phyloP scores from a whole-genome alignment of 129 eudicot genomes.

The Gnaphalium uliginosum region DNA sequence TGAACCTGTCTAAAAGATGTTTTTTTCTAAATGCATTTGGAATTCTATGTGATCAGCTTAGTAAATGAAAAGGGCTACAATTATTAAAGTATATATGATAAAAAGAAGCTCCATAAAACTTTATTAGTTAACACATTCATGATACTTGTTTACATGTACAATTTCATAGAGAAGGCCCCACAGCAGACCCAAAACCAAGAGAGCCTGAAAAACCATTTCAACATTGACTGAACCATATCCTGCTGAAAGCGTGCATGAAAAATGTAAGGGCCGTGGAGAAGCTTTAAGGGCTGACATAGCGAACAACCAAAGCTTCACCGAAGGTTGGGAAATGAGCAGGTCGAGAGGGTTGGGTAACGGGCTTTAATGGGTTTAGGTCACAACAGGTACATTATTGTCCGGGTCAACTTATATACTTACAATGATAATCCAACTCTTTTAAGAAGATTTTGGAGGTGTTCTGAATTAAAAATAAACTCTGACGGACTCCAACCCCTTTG shows the following conservation, averaged over 20 bases:
- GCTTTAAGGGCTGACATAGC: neutral
- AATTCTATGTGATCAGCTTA: neutral
- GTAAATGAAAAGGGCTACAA: neutral
- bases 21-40: neutral
- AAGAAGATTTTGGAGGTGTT: neutral
- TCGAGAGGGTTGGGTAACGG: neutral
- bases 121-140: neutral
- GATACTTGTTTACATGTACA: neutral
- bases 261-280: neutral
- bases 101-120: neutral
- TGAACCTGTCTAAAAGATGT: neutral
- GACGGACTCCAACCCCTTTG: neutral
- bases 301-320: neutral
- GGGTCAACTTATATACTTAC: neutral
- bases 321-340: neutral
- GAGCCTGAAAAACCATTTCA: neutral
- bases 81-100: neutral
- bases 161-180: neutral
- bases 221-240: neutral
- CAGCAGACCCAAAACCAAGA: neutral
- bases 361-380: neutral
- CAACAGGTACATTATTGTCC: neutral
- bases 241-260: neutral
- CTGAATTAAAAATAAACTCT: neutral
- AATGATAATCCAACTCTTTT: neutral